Conservation (phyloP, 2,329 filamentous ascomycete genomes). For the Cylindrodendrum hubeiense region DNA sequence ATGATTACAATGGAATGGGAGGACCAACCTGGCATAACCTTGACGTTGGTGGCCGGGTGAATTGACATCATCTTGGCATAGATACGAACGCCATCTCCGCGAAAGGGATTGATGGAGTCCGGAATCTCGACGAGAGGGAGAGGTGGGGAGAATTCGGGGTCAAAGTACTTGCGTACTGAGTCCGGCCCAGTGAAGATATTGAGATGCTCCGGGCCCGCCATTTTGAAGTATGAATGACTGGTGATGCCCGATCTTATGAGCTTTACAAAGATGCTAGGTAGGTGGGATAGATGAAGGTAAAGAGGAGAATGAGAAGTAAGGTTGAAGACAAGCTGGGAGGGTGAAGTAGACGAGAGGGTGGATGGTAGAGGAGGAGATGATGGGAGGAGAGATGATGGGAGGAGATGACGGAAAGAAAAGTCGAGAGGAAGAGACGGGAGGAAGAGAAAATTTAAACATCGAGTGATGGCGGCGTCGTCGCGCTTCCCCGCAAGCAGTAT, state of each 20-base stretch:
- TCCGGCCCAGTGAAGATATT: constrained; percentile 70
- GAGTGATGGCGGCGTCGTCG: background rate
- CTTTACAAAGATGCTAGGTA: background rate
- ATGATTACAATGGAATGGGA: background rate
- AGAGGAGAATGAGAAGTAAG: constrained; percentile 9
- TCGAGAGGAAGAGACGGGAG: constrained; percentile 7
- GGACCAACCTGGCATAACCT: constrained; percentile 66
- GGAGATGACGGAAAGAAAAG: constrained; percentile 1
- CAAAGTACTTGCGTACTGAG: constrained; percentile 68
- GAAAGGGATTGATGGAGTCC: constrained; percentile 66
- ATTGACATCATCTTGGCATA: constrained; percentile 75
- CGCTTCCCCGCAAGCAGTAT: constrained; percentile 1
- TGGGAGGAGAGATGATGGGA: background rate
- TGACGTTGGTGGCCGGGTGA: constrained; percentile 73
- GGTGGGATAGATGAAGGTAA: background rate
- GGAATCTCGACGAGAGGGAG: constrained; percentile 72
- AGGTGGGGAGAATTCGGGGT: constrained; percentile 68
- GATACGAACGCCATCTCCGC: constrained; percentile 69
- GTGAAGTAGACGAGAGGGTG: too few relatives aligned
- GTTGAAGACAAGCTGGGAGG: background rate
- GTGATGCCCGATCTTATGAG: constrained; percentile 9
- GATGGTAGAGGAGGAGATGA: background rate
- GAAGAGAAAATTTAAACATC: constrained; percentile 12
- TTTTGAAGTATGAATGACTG: constrained; percentile 32
- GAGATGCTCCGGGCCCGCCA: constrained; percentile 44